These are phyloP conservation scores for Podaxis carcinomalis DNA, from an alignment of 768 basidiomycete species.

Conservation along the genomic window DNA sequence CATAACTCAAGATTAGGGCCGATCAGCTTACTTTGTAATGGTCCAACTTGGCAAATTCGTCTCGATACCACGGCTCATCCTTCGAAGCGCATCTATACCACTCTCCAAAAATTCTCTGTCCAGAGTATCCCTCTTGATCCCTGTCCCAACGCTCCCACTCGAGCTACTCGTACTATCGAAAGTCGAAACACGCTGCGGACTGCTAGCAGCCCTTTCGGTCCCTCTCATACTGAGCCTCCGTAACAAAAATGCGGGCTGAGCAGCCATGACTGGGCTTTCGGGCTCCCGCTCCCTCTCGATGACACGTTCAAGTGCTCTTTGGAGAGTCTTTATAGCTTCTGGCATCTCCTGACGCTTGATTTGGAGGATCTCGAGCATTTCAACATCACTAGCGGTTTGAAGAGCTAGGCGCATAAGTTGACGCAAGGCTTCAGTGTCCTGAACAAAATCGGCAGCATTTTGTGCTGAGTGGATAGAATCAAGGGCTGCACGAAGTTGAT, in stretches of 20 bases:
- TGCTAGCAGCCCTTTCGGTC: neutral
- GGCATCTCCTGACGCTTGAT: constrained; percentile 67
- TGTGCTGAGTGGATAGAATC: constrained; percentile 24
- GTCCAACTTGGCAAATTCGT: constrained; percentile 66
- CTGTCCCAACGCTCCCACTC: constrained; percentile 12
- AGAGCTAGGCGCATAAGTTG: constrained; percentile 56
- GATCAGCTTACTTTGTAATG: constrained; percentile 41
- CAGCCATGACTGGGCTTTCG: neutral
- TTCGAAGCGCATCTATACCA: constrained; percentile 65
- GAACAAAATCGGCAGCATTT: constrained; percentile 38
- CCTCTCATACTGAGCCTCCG: constrained; percentile 17
- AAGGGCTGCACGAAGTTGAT: constrained; percentile 18
- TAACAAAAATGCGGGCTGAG: neutral
- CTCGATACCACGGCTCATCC: constrained; percentile 45
- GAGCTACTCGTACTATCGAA: constrained; percentile 20
- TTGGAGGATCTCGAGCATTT: constrained; percentile 60
- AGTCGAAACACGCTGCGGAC: constrained; percentile 18
- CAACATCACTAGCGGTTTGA: constrained; percentile 52
- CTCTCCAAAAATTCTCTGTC: constrained; percentile 69
- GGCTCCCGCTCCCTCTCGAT: constrained; percentile 27
- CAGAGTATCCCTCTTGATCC: constrained; percentile 31
- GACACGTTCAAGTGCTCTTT: constrained; percentile 49
- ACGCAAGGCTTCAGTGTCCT: constrained; percentile 54
- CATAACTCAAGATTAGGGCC: neutral
- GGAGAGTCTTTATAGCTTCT: constrained; percentile 78